Evolutionary conservation across 176 grass and related monocot species (phyloP), one percentile per base, ranked within the genome.

Genomic region (Hyparrhenia diplandra): DNA sequence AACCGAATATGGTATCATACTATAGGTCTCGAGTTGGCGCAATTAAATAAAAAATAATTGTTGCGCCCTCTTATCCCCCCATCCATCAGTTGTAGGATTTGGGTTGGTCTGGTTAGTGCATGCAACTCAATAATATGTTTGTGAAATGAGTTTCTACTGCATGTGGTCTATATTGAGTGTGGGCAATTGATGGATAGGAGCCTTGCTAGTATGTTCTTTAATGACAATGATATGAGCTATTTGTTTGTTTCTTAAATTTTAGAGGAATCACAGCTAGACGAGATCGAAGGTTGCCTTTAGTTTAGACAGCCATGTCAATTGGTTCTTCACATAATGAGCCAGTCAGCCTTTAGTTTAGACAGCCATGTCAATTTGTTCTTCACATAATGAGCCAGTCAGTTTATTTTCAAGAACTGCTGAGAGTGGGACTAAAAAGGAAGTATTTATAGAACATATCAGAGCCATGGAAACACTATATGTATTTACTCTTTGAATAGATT

Each of bases 401-500:
- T 16, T 71, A 9, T 61, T 69, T 32, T n/a, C 31, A 75, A 75
- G 59, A 83, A 55, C 17, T 49, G 46, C 8, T 51, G 27, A 14
- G 30, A 42, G 7, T 40, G 47, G 27, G 45, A 67, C 32, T 59
- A 59, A 16, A 61, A 47, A 10, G 4, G 27, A 60, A 74, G 20
- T 32, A 3, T 78, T 80, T 43, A 20, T 45, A 43, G 68, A 60
- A 64, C 57, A 80, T 52, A 80, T 52, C 21, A 59, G 11, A 72
- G 13, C 58, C 59, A 74, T 57, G 25, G 6, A 18, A 78, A 78
- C 20, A 25, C 20, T 20, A 20, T 31, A 73, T 74, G 5, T 74
- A 28, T 74, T 60, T 2, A 29, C 10, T 37, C 36, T 59, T 81
- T 16, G 25, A 67, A 81, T 16, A 43, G 59, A 74, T 32, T 39